phyloP scores from a whole-genome alignment of 345 rosid species.

The Salix purpurea region DNA sequence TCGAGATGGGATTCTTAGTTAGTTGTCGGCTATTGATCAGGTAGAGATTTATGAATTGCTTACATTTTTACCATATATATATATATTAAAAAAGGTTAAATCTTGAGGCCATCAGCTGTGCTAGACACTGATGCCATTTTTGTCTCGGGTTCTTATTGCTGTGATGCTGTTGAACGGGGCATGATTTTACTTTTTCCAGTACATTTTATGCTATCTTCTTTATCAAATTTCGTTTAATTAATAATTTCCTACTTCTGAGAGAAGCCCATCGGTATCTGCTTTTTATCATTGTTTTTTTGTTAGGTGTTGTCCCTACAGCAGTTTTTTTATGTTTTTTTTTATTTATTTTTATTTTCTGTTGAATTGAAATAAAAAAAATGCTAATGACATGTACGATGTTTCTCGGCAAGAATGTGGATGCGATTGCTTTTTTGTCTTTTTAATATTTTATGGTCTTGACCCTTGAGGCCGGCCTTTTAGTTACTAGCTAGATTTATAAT shows the following conservation, averaged over 20 bases:
- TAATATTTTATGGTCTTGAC: too few relatives aligned
- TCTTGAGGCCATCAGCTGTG: not conserved
- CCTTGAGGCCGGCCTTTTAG: too few relatives aligned
- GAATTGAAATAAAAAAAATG: not conserved
- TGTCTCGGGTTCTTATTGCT: not conserved
- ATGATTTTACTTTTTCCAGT: not conserved
- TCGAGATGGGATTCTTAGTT: not conserved
- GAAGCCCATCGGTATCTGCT: constrained; percentile 1
- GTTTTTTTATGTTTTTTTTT: not conserved
- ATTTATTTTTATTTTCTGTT: not conserved
- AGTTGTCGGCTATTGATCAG: not conserved
- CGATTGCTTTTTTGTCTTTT: too few relatives aligned
- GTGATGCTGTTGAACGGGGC: not conserved
- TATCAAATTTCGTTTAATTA: not conserved
- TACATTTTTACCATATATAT: not conserved
- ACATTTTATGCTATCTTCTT: not conserved
- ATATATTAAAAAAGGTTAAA: not conserved
- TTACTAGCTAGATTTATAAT: too few relatives aligned
- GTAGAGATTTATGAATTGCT: not conserved
- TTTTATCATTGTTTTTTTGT: not conserved
- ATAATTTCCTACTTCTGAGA: constrained; percentile 6
- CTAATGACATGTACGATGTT: too few relatives aligned
- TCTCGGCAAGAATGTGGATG: not conserved
- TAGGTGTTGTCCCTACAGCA: not conserved
- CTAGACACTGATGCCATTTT: not conserved